Evolutionary conservation across 2,329 filamentous ascomycete genomes (phyloP).

Genomic region (Purpureocillium lavendulum): DNA sequence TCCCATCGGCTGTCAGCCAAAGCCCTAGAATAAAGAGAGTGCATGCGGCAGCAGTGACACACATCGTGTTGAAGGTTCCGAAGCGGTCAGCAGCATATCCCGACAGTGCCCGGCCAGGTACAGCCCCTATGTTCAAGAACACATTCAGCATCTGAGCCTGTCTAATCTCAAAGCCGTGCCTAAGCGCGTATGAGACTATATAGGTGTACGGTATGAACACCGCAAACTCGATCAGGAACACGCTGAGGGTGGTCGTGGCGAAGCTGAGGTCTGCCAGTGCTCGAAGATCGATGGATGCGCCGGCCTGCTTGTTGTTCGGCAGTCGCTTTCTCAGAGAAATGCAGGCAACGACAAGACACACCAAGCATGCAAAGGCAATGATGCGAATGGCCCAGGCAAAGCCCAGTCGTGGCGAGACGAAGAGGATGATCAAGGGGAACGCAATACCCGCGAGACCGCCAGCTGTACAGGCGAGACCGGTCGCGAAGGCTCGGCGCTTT

Average conservation of each 20-base stretch:
- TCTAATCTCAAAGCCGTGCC: conserved; percentile 38
- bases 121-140: too few species aligned
- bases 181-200: conserved; percentile 55
- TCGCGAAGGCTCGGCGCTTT: conserved; percentile 54
- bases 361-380: too few species aligned
- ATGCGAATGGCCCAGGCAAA: too few species aligned
- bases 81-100: conserved; percentile 59
- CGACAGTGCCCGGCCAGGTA: conserved; percentile 46
- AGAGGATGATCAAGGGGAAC: conserved; percentile 29
- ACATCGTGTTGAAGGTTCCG: conserved; percentile 63
- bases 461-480: conserved; percentile 60
- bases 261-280: conserved; percentile 44
- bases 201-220: conserved; percentile 61
- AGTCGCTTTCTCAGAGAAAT: conserved; percentile 32
- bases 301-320: conserved; percentile 36
- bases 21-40: conserved; percentile 20
- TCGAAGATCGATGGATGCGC: conserved; percentile 35
- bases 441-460: conserved; percentile 50
- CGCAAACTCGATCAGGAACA: conserved; percentile 53
- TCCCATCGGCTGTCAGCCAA: conserved; percentile 6
- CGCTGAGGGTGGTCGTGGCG: conserved; percentile 39
- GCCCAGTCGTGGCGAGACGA: background rate
- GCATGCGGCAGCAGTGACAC: conserved; percentile 41
- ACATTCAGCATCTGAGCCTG: too few species aligned
- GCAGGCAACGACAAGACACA: conserved; percentile 17